These are phyloP conservation scores for Hibiscus trionum DNA, from an alignment of 345 rosid genomes.

Conservation along the genomic window DNA sequence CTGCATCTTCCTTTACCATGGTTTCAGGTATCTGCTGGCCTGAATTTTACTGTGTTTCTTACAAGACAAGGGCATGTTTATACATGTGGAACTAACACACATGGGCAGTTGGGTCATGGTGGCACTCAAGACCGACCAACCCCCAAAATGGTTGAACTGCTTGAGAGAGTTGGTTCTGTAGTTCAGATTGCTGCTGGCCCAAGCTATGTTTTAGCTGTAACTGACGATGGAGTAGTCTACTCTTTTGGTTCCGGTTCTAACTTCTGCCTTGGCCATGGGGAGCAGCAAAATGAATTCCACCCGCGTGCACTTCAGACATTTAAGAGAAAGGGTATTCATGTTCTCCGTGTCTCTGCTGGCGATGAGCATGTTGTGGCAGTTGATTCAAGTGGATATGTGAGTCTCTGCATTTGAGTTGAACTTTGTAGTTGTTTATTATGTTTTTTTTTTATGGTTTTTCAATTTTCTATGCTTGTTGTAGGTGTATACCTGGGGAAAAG, in stretches of 20 bases:
- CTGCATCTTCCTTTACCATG: background rate
- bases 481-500: slow-evolving; percentile 98
- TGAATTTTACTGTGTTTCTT: slow-evolving; percentile 76
- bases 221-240: slow-evolving; percentile 53
- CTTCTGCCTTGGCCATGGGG: slow-evolving; percentile 97
- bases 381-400: slow-evolving; percentile 86
- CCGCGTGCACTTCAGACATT: slow-evolving; percentile 76
- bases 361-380: slow-evolving; percentile 95
- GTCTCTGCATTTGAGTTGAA: slow-evolving; percentile 16
- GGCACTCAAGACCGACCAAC: slow-evolving; percentile 69
- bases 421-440: background rate
- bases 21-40: slow-evolving; percentile 87
- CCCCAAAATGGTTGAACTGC: slow-evolving; percentile 53
- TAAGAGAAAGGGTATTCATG: slow-evolving; percentile 56
- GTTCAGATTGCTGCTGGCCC: slow-evolving; percentile 86
- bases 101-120: slow-evolving; percentile 96
- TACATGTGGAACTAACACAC: slow-evolving; percentile 69
- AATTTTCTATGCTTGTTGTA: slow-evolving; percentile 22
- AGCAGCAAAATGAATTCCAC: slow-evolving; percentile 75
- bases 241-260: slow-evolving; percentile 76
- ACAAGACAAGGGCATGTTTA: slow-evolving; percentile 66
- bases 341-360: slow-evolving; percentile 89
- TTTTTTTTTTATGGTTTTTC: background rate
- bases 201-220: slow-evolving; percentile 68
- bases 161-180: slow-evolving; percentile 50